These are phyloP conservation scores for Favolaschia claudopus DNA, from an alignment of 768 basidiomycete species.

Conservation along the genomic window DNA sequence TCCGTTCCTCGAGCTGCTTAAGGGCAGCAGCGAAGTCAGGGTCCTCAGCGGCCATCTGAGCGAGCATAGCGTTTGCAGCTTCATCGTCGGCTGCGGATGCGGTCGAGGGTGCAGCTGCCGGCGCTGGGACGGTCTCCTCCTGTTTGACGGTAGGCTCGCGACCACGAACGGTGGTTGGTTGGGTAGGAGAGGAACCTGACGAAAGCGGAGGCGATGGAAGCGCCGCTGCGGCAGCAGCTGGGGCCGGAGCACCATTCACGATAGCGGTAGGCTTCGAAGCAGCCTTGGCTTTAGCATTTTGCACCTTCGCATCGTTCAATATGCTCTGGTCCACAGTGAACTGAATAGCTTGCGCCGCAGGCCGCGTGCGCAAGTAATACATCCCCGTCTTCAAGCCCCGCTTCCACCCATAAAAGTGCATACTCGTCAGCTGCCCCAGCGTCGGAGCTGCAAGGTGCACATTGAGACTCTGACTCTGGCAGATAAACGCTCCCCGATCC, in stretches of 20 bases:
- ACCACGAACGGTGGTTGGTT: constrained; percentile 11
- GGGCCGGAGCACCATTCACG: not conserved
- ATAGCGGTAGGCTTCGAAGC: constrained; percentile 14
- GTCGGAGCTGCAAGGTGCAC: constrained; percentile 78
- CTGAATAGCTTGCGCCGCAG: constrained; percentile 82
- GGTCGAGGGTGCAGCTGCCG: constrained; percentile 7
- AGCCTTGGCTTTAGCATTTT: constrained; percentile 42
- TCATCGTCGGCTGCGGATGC: constrained; percentile 36
- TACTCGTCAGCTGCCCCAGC: constrained; percentile 74
- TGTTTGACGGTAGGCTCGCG: not conserved
- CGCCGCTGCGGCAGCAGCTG: constrained; percentile 34
- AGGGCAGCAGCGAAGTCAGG: constrained; percentile 86
- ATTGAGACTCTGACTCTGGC: constrained; percentile 82
- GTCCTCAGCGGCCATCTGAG: constrained; percentile 61
- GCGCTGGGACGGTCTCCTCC: not conserved
- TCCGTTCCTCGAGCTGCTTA: constrained; percentile 70
- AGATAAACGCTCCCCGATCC: constrained; percentile 85
- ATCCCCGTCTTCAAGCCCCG: constrained; percentile 86
- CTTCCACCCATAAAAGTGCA: constrained; percentile 91
- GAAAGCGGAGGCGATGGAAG: constrained; percentile 38
- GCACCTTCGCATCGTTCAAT: constrained; percentile 68
- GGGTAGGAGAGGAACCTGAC: constrained; percentile 31
- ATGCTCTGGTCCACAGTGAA: constrained; percentile 74
- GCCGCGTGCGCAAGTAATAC: constrained; percentile 83
- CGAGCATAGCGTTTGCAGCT: constrained; percentile 55